A percentile compares a stretch with the other conserved stretches of the same genome.
phyloP scores from a whole-genome alignment of 2,329 filamentous ascomycete genomes.

The Hymenoscyphus fraxineus region DNA sequence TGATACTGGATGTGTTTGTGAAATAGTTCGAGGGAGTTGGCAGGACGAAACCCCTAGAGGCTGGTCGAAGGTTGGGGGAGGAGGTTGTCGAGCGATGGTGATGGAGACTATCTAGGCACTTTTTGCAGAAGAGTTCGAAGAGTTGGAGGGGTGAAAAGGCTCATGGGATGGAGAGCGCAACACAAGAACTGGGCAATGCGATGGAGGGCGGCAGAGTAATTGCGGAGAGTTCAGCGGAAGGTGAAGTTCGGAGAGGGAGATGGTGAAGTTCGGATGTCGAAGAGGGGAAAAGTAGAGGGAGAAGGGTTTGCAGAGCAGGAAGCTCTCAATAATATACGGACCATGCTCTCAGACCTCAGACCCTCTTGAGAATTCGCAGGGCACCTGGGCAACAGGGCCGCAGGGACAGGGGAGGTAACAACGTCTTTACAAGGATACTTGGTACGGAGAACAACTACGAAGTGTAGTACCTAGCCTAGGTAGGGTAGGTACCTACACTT shows the following conservation, averaged over 20 bases:
- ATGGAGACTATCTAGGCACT: neutral
- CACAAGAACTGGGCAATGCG: neutral
- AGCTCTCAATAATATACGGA: neutral
- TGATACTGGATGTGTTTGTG: conserved; percentile 35
- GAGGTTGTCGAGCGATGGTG: neutral
- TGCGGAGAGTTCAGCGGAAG: neutral
- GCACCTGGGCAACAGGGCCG: too few species aligned
- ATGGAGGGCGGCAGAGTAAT: neutral
- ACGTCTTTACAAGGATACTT: too few species aligned
- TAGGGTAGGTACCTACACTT: too few species aligned
- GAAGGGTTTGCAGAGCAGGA: neutral
- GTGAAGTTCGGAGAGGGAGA: neutral
- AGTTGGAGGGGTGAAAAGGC: neutral
- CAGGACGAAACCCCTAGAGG: neutral
- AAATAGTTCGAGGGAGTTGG: neutral
- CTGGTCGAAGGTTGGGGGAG: neutral
- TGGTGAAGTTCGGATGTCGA: neutral
- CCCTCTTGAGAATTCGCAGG: neutral
- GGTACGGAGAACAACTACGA: too few species aligned
- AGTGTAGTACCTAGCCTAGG: too few species aligned
- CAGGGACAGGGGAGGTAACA: too few species aligned
- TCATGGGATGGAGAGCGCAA: neutral
- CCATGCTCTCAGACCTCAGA: neutral
- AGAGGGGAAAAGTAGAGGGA: neutral
- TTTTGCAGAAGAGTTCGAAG: neutral